Base-by-base conservation (phyloP, 495 filamentous ascomycete species). In the Podospora pseudopauciseta region DNA sequence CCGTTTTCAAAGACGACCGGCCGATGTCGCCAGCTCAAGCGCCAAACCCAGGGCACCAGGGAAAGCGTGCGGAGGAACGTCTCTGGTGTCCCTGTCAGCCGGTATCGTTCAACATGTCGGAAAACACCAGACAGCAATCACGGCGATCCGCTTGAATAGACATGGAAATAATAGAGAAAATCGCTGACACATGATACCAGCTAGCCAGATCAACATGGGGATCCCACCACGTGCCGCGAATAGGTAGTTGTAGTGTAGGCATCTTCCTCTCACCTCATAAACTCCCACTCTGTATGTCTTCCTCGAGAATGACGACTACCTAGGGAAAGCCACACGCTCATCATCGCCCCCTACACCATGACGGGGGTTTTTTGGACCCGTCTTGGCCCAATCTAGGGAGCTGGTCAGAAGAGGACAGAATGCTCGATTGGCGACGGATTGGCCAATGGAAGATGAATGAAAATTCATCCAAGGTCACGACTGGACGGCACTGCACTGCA, bases 21-120 rank as follows among this genome's bases (percentile, higher is more conserved):
- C 76, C 76, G 76, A 78, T 78, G 74, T 78, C 76, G 76, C 76
- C 71, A 63, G 63, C 32, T 57, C 66, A 26, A 16, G 60, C 66
- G 54, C 49, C 44, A 60, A 58, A 30, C 49, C 53, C 55, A 19
- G 63, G 54, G 1, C 23, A 23, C 23, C 23, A 23, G 23, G 23
- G 23, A 23, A 26, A 13, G 18, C n/a, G 11, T 65, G 66, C 58
- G 69, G 66, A 53, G 59, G 59, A 65, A 65, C 44, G 64, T 57
- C 27, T 44, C 63, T 57, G 55, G 54, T 32, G 23, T 63, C 54
- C 70, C 67, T 62, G 54, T 65, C 54, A 27, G 64, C 67, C 64
- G 65, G 70, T 62, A 64, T 69, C 67, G 55, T 72, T 69, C 63
- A 53, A 72, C 63, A 66, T 49, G 39, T 23, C 32, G n/a, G 18